Evolutionary conservation across 164 flowering plant genomes (phyloP).

Genomic region (Umbellularia californica): DNA sequence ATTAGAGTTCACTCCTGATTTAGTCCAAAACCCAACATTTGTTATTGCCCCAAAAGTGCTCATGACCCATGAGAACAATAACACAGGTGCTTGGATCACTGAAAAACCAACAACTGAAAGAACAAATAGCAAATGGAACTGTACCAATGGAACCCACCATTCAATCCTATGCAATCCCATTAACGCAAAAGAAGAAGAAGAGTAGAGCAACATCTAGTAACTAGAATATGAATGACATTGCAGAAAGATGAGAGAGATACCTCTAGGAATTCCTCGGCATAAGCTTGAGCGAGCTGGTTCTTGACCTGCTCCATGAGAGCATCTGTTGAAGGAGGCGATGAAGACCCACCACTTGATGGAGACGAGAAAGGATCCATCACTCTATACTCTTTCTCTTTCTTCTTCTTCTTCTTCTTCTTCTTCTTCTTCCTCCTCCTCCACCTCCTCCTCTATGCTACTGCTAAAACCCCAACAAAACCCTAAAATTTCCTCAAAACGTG

Average conservation of each 20-base stretch:
- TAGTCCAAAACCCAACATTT: too few species aligned
- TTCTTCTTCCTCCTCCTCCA: neutral
- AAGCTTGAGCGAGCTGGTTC: conserved; percentile 84
- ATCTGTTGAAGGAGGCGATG: conserved; percentile 43
- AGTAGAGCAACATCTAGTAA: neutral
- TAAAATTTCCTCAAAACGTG: too few species aligned
- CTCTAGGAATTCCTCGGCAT: conserved; percentile 91
- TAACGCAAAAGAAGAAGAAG: too few species aligned
- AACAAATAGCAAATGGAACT: too few species aligned
- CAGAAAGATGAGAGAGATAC: conserved; percentile 22
- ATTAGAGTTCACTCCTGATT: too few species aligned
- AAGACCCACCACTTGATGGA: conserved; percentile 32
- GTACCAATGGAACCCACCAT: too few species aligned
- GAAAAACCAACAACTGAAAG: too few species aligned
- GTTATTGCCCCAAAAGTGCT: too few species aligned
- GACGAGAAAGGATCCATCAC: conserved; percentile 82
- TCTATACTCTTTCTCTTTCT: neutral
- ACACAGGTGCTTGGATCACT: too few species aligned
- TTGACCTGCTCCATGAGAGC: conserved; percentile 70
- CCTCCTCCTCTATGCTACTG: neutral
- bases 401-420: neutral
- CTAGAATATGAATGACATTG: neutral
- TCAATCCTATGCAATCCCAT: too few species aligned
- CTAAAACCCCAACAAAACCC: too few species aligned
- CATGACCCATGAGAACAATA: too few species aligned